These are phyloP conservation scores for Coccomyxa subellipsoidea DNA, from an alignment of 163 green algal species.

Conservation along the genomic window DNA sequence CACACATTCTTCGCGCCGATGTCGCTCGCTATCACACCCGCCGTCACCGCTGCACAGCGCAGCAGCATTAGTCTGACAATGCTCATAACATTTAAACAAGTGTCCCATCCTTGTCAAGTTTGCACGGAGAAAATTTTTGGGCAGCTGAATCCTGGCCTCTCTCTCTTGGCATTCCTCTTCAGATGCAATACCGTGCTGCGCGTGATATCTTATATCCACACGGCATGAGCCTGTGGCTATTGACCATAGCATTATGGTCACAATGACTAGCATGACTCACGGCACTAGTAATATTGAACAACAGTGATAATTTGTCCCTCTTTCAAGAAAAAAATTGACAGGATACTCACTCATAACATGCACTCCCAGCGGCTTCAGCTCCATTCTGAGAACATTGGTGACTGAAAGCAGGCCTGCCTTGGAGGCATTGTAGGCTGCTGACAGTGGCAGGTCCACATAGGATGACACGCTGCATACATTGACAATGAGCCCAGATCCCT, in stretches of 20 bases:
- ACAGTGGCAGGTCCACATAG: conserved; percentile 4
- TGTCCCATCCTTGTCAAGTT: neutral
- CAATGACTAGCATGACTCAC: no score
- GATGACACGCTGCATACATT: conserved; percentile 5
- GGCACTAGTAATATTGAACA: no score
- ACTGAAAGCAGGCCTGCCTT: neutral
- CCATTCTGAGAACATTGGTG: conserved; percentile 1
- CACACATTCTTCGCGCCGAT: neutral
- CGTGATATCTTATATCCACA: neutral
- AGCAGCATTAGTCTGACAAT: neutral
- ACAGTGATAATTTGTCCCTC: no score
- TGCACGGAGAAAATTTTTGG: neutral
- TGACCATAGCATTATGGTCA: no score
- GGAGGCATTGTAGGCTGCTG: neutral
- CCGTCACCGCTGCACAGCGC: neutral
- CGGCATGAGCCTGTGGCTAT: neutral
- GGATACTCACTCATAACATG: neutral
- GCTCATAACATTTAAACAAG: neutral
- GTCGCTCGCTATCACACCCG: neutral
- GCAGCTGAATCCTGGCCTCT: no score
- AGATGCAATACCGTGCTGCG: neutral
- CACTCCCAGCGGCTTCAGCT: neutral
- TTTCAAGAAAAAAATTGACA: neutral
- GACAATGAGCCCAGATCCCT: neutral
- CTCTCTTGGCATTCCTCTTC: no score